phyloP scores from a whole-genome alignment of 2,329 filamentous ascomycete species.

The Exophiala spinifera region DNA sequence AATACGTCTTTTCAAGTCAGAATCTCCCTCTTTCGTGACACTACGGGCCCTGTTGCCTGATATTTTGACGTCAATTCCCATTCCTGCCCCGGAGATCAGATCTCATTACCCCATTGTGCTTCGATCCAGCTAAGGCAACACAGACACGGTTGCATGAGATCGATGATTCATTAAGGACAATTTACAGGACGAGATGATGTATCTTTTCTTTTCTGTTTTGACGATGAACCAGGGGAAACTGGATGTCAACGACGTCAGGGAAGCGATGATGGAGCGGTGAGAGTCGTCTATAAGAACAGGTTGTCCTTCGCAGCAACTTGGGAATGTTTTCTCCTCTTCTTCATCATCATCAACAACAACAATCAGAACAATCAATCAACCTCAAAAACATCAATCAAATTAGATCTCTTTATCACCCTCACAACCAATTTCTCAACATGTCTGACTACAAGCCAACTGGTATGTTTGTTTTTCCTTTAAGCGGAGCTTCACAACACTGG shows the following conservation, averaged over 20 bases:
- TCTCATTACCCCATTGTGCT: too few species aligned
- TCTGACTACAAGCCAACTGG: conserved; percentile 29
- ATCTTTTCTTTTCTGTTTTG: too few species aligned
- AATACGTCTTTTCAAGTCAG: background rate
- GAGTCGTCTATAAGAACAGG: conserved; percentile 18
- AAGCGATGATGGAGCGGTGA: background rate
- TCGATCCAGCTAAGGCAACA: background rate
- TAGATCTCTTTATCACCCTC: background rate
- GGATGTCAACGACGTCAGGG: background rate
- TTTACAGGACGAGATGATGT: background rate
- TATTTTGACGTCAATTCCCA: background rate
- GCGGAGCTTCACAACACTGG: too few species aligned
- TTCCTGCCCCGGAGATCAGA: too few species aligned
- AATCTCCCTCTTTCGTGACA: background rate
- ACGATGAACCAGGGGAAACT: too few species aligned
- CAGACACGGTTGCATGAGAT: background rate
- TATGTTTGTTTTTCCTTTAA: conserved; percentile 3
- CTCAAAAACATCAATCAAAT: too few species aligned
- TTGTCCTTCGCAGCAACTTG: background rate
- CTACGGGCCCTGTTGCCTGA: background rate
- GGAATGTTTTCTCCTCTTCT: conserved; percentile 4
- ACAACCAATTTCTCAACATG: conserved; percentile 20
- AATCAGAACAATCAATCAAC: background rate
- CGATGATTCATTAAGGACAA: conserved; percentile 3
- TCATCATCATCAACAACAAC: background rate